Base-by-base conservation (phyloP, 305 asterid species). In the Nicotiana rustica region DNA sequence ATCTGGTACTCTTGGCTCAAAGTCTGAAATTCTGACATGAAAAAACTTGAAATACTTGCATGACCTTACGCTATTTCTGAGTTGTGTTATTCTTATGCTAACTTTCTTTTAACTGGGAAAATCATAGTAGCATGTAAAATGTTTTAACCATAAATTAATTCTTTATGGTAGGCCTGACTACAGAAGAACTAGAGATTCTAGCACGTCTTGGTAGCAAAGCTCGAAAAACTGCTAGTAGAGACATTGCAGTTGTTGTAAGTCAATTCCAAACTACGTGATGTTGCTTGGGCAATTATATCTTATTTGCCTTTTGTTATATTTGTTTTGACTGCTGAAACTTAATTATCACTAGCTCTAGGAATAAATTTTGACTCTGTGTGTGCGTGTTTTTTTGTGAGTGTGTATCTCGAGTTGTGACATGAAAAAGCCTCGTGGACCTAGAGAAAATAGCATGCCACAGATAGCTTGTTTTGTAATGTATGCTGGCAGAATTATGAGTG, bases 181-280 rank as follows among this genome's bases (percentile, higher is more conserved):
- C 33, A 36, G 93, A 92, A 85, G 95, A 96, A 87, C 98, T 96
- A 77, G 90, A 91, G 88, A 89, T 85, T 86, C 89, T 94, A 57
- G 97, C 99, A 79, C 86, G 88, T 77, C 89, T 94, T 71, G 99
- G 98, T 81, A 90, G 73, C 76, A 87, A 91, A 84, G 97, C 93
- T 83, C 89, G 89, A 68, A 96, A 96, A 94, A 93, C 96, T 65
- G 93, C 98, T 84, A 92, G 94, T 21, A 89, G 98, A 85, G 98
- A 96, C 89, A 96, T 92, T 85, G 93, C 98, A 73, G 91, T 91
- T 89, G 94, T 96, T 84, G 99, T 96, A 86, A 90, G 98, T 90
- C 49, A 59, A 79, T 84, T 49, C 85, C 59, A 65, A 79, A 41
- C 78, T 84, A 60, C 35, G 71, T 64, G 60, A 67, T 81, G 59